Conservation (phyloP, 805 yeast species). For the Candida parachauliodes region DNA sequence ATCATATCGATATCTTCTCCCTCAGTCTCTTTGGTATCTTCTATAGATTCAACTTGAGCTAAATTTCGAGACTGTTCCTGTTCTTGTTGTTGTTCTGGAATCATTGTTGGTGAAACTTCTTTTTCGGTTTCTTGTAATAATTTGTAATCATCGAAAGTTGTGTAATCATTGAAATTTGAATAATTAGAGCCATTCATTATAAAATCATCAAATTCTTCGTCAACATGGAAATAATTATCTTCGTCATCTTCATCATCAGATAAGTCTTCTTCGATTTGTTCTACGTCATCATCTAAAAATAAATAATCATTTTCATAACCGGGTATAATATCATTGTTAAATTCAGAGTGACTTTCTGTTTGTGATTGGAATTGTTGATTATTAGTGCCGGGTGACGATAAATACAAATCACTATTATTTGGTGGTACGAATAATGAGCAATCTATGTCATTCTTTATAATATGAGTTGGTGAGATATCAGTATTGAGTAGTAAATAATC, state of each 20-base stretch:
- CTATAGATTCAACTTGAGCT: constrained; percentile 13
- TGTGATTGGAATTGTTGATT: too few relatives aligned
- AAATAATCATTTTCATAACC: constrained; percentile 36
- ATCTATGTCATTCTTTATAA: constrained; percentile 19
- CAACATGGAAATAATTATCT: constrained; percentile 38
- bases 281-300: constrained; percentile 19
- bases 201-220: constrained; percentile 31
- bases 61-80: constrained; percentile 11
- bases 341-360: constrained; percentile 4
- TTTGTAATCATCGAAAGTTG: constrained; percentile 4
- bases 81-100: background rate
- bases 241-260: constrained; percentile 38
- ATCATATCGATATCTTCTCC: constrained; percentile 9
- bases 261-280: constrained; percentile 36
- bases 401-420: constrained; percentile 8
- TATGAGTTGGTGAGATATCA: constrained; percentile 39
- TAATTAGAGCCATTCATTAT: constrained; percentile 20
- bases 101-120: constrained; percentile 3
- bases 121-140: constrained; percentile 5
- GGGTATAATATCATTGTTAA: constrained; percentile 17
- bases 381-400: constrained; percentile 8
- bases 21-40: constrained; percentile 13
- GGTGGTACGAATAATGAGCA: constrained; percentile 29
- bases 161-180: constrained; percentile 19
- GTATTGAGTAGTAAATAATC: constrained; percentile 38